These are phyloP conservation scores for Halteria grandinella DNA, from an alignment of 73 alveolate species.

Conservation along the genomic window DNA sequence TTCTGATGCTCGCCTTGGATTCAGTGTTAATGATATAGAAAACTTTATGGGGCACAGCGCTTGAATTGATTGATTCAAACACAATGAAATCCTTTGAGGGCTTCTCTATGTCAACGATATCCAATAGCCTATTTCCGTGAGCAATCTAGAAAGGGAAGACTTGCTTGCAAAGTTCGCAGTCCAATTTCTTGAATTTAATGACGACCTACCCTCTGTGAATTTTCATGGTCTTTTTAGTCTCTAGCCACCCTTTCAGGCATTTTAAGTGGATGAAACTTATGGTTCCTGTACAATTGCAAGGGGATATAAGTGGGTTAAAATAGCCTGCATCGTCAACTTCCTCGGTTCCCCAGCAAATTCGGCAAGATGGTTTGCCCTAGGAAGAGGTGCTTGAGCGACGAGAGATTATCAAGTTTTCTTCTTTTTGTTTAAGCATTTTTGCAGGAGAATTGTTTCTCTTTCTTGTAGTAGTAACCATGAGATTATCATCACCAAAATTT, in stretches of 20 bases:
- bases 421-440: too few species aligned
- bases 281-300: constrained; percentile 95
- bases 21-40: constrained; percentile 50
- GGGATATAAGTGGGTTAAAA: constrained; percentile 86
- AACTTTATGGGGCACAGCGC: constrained; percentile 8
- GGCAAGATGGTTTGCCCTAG: too few species aligned
- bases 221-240: constrained; percentile 71
- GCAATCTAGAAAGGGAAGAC: constrained; percentile 47
- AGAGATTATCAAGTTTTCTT: too few species aligned
- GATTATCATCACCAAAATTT: too few species aligned
- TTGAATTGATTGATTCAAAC: constrained; percentile 51
- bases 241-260: constrained; percentile 91
- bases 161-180: constrained; percentile 73
- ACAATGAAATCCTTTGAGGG: constrained; percentile 42
- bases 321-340: background rate
- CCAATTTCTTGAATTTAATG: constrained; percentile 55
- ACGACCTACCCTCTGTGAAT: constrained; percentile 14
- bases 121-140: constrained; percentile 8
- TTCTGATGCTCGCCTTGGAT: constrained; percentile 16
- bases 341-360: constrained; percentile 49
- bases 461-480: too few species aligned
- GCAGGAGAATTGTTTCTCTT: too few species aligned
- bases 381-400: too few species aligned
- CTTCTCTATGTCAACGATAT: constrained; percentile 41
- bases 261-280: constrained; percentile 85